Evolutionary conservation across 108 stramenopile genomes (phyloP).

Genomic region (Nitzschia putrida): DNA sequence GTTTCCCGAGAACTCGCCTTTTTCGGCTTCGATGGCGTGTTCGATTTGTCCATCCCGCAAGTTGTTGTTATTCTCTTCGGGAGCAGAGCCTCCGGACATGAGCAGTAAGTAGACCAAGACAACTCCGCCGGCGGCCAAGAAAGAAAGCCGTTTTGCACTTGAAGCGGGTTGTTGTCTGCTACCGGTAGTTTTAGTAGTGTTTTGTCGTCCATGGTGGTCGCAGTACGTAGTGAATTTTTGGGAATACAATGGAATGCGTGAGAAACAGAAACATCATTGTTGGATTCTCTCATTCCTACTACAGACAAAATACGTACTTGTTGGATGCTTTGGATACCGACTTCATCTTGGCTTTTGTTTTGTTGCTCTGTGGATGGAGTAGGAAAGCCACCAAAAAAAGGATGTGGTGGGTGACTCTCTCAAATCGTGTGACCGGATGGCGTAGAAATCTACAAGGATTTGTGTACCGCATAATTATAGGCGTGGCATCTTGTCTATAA

Average conservation of each 20-base stretch:
- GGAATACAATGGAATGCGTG: not conserved
- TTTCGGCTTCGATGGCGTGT: not conserved
- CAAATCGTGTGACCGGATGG: too few species aligned
- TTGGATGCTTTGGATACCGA: not conserved
- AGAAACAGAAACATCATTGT: not conserved
- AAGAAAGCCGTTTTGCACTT: conserved; percentile 6
- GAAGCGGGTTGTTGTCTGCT: not conserved
- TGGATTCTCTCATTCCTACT: not conserved
- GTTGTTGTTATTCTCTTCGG: too few species aligned
- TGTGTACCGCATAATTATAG: too few species aligned
- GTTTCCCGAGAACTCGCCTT: not conserved
- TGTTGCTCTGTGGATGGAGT: too few species aligned
- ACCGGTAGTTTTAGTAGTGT: not conserved
- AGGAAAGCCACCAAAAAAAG: too few species aligned
- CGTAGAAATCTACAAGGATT: too few species aligned
- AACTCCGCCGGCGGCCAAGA: conserved; percentile 14
- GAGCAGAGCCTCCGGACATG: conserved; percentile 9
- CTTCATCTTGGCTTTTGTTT: not conserved
- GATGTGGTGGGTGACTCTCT: too few species aligned
- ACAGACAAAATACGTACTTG: not conserved
- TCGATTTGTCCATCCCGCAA: conserved; percentile 14
- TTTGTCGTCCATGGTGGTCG: not conserved
- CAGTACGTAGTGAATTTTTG: not conserved
- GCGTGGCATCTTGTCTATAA: too few species aligned
- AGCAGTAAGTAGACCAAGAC: conserved; percentile 10